A percentile compares a stretch with the other conserved stretches of the same genome.
Evolutionary conservation across 2,329 filamentous ascomycete species (phyloP).

Genomic region (Ascomycota sp.): DNA sequence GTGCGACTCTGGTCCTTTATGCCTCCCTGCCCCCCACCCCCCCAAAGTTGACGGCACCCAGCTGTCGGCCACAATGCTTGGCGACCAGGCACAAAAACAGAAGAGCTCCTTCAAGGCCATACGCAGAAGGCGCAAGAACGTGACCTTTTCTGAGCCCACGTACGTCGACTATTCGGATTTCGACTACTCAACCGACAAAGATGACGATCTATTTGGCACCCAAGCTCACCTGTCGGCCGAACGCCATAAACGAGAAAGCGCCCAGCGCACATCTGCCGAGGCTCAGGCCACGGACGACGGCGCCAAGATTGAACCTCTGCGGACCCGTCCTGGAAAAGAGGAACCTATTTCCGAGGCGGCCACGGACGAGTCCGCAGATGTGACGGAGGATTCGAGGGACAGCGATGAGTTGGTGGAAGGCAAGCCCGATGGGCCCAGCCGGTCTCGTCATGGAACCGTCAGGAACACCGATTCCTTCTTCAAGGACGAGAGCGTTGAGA

Average conservation of each 20-base stretch:
- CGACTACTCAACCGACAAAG: slow-evolving; percentile 68
- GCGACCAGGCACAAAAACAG: slow-evolving; percentile 50
- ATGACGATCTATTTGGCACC: slow-evolving; percentile 22
- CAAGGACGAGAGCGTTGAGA: slow-evolving; percentile 86
- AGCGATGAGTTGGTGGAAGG: slow-evolving; percentile 49
- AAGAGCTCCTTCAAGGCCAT: slow-evolving; percentile 73
- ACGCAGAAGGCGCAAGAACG: slow-evolving; percentile 65
- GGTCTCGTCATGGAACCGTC: slow-evolving; percentile 68
- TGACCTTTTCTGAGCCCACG: slow-evolving; percentile 67
- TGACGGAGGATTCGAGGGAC: slow-evolving; percentile 17
- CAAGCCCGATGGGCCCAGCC: slow-evolving; percentile 29
- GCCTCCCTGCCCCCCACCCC: too few relatives aligned
- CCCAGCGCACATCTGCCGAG: slow-evolving; percentile 11
- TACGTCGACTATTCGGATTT: slow-evolving; percentile 77
- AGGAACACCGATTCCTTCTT: slow-evolving; percentile 94
- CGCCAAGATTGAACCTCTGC: slow-evolving; percentile 35
- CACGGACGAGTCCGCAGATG: slow-evolving; percentile 14
- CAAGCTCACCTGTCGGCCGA: slow-evolving; percentile 13
- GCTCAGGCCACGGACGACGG: slow-evolving; percentile 24
- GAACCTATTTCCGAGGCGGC: slow-evolving; percentile 13
- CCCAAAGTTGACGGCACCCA: slow-evolving; percentile 8
- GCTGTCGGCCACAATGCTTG: slow-evolving; percentile 42
- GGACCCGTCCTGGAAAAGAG: slow-evolving; percentile 23
- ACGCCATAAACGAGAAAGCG: slow-evolving; percentile 11
- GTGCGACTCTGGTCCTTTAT: too few relatives aligned